Evolutionary conservation across 345 rosid species (phyloP).

Genomic region (Brassica nigra): DNA sequence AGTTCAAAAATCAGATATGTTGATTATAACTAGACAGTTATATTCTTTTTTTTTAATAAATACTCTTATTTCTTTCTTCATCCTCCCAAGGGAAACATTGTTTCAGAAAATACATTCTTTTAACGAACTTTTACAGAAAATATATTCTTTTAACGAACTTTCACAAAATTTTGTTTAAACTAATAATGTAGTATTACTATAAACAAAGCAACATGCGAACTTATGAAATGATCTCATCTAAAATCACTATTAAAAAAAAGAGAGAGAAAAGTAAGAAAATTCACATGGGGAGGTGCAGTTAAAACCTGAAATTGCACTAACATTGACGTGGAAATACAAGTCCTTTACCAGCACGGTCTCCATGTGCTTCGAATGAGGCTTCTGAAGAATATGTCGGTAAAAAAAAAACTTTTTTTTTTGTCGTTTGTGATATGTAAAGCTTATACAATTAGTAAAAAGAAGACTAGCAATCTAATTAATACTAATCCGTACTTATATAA

Average conservation of each 20-base stretch:
- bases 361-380: background rate
- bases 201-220: background rate
- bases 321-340: slow-evolving; percentile 25
- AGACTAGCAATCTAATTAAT: background rate
- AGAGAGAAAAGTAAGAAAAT: background rate
- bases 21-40: background rate
- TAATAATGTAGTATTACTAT: background rate
- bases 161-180: background rate
- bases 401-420: background rate
- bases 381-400: slow-evolving; percentile 3
- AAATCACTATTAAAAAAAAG: background rate
- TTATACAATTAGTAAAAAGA: background rate
- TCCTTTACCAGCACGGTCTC: slow-evolving; percentile 20
- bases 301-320: slow-evolving; percentile 17
- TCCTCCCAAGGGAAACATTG: too few species aligned
- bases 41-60: too few species aligned
- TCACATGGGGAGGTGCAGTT: slow-evolving; percentile 27
- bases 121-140: too few species aligned
- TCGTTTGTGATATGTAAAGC: slow-evolving; percentile 1
- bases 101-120: too few species aligned
- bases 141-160: background rate
- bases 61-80: too few species aligned
- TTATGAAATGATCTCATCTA: background rate
- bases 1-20: background rate
- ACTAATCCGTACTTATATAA: background rate